Conservation (phyloP, 257 asterid genomes). For the Jacaranda mimosifolia region DNA sequence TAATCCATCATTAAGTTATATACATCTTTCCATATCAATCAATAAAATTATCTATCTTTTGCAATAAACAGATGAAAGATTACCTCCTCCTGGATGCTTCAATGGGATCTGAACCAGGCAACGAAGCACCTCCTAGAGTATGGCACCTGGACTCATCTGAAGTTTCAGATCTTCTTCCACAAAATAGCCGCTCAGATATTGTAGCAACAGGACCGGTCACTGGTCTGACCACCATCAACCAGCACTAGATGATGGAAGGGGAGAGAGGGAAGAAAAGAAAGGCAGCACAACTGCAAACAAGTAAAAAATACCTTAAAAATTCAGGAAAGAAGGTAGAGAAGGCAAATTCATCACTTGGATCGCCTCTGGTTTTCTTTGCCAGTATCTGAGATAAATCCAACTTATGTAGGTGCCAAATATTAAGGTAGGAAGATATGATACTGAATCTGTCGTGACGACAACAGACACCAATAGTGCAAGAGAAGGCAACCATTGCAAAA, state of each 20-base stretch:
- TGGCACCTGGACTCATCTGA: constrained; percentile 64
- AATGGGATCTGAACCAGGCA: constrained; percentile 90
- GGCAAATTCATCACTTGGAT: constrained; percentile 94
- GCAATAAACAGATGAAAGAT: constrained; percentile 17
- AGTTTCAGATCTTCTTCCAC: constrained; percentile 80
- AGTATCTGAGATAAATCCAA: constrained; percentile 93
- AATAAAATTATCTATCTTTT: neutral
- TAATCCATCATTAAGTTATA: constrained; percentile 4
- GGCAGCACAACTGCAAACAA: neutral
- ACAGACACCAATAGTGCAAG: constrained; percentile 63
- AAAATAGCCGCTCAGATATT: constrained; percentile 68
- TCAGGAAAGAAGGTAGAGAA: constrained; percentile 87
- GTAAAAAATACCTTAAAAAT: constrained; percentile 54
- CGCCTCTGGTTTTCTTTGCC: constrained; percentile 91
- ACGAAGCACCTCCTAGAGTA: constrained; percentile 63
- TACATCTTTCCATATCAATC: neutral
- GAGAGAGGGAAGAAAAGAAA: constrained; percentile 7
- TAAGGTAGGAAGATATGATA: constrained; percentile 77
- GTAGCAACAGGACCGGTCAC: constrained; percentile 80
- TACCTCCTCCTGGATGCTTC: constrained; percentile 98
- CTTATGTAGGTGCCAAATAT: constrained; percentile 85
- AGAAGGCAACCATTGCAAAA: constrained; percentile 93
- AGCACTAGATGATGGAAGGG: constrained; percentile 33
- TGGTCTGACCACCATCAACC: constrained; percentile 60
- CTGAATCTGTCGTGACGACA: constrained; percentile 66